Evolutionary conservation across 2,329 filamentous ascomycete genomes (phyloP).

Genomic region (Tolypocladium sp.): DNA sequence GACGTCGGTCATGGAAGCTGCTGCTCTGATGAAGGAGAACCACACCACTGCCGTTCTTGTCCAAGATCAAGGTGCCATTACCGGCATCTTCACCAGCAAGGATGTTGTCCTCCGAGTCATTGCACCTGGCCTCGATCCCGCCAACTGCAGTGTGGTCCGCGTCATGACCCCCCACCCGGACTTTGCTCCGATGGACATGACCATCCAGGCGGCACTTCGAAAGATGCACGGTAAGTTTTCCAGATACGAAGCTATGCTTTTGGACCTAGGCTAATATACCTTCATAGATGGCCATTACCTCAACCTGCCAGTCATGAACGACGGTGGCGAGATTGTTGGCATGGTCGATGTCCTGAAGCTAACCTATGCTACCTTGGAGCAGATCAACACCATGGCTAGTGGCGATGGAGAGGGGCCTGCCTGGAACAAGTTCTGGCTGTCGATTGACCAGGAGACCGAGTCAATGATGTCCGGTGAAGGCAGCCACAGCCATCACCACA

Average conservation of each 20-base stretch:
- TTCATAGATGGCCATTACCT: slow-evolving; percentile 85
- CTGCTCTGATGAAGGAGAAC: slow-evolving; percentile 95
- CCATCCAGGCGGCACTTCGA: slow-evolving; percentile 89
- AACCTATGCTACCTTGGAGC: slow-evolving; percentile 94
- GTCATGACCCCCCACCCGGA: slow-evolving; percentile 99
- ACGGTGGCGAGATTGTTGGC: slow-evolving; percentile 90
- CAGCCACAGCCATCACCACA: slow-evolving; percentile 58
- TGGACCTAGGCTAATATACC: background rate
- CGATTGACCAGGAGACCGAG: slow-evolving; percentile 87
- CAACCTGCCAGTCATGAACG: slow-evolving; percentile 97
- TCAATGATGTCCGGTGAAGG: slow-evolving; percentile 92
- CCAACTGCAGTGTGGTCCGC: slow-evolving; percentile 92
- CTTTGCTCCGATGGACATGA: slow-evolving; percentile 98
- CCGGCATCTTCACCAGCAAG: slow-evolving; percentile 98
- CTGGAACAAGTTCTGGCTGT: slow-evolving; percentile 99
- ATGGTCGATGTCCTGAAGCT: slow-evolving; percentile 99
- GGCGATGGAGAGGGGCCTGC: slow-evolving; percentile 87
- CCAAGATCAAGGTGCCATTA: slow-evolving; percentile 93
- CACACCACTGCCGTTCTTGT: slow-evolving; percentile 95
- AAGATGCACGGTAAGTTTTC: slow-evolving; percentile 88
- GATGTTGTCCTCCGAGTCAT: slow-evolving; percentile 97
- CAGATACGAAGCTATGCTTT: background rate
- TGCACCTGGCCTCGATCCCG: slow-evolving; percentile 86
- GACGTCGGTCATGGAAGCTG: slow-evolving; percentile 93
- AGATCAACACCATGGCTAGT: slow-evolving; percentile 91